A percentile compares a stretch with the other conserved stretches of the same genome.
These are phyloP conservation scores for Thraustochytrium striatum DNA, from an alignment of 352 stramenopile genomes.

Conservation along the genomic window DNA sequence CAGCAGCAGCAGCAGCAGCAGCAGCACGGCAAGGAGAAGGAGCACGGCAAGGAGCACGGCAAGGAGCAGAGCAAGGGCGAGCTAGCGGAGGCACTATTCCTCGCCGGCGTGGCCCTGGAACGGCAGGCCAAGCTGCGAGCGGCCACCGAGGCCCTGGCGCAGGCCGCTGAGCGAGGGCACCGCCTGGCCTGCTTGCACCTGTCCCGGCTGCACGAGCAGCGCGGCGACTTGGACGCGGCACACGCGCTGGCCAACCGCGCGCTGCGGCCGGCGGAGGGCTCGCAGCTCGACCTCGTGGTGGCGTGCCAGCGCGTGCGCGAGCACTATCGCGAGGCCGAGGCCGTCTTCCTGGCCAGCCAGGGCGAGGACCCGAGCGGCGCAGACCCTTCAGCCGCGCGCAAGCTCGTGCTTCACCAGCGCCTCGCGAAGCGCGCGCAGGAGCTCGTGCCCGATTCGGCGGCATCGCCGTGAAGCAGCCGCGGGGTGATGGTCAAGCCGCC, in stretches of 20 bases:
- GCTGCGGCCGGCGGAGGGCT: neutral
- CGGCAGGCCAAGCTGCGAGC: neutral
- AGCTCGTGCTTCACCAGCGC: conserved; percentile 35
- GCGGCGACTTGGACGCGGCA: neutral
- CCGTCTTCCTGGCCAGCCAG: conserved; percentile 1
- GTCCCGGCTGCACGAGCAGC: neutral
- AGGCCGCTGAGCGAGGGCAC: too few relatives aligned
- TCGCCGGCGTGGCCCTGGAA: conserved; percentile 9
- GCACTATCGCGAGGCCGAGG: conserved; percentile 9
- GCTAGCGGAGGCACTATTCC: neutral
- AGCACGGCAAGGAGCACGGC: neutral
- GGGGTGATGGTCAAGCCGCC: neutral
- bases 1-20: too few relatives aligned
- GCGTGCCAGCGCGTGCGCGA: neutral
- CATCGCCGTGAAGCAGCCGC: neutral
- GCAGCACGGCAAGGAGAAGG: neutral
- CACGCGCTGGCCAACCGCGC: neutral
- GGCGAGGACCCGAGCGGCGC: conserved; percentile 3
- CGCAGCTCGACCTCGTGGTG: neutral
- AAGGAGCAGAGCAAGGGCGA: neutral
- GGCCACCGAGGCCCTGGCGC: neutral
- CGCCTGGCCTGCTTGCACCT: conserved; percentile 18
- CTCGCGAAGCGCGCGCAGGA: conserved; percentile 28
- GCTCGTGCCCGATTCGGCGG: neutral
- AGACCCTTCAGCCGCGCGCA: conserved; percentile 5